A percentile compares a stretch with the other conserved stretches of the same genome.
Evolutionary conservation across 345 rosid species (phyloP).

Genomic region (Citrus mangshanensis): DNA sequence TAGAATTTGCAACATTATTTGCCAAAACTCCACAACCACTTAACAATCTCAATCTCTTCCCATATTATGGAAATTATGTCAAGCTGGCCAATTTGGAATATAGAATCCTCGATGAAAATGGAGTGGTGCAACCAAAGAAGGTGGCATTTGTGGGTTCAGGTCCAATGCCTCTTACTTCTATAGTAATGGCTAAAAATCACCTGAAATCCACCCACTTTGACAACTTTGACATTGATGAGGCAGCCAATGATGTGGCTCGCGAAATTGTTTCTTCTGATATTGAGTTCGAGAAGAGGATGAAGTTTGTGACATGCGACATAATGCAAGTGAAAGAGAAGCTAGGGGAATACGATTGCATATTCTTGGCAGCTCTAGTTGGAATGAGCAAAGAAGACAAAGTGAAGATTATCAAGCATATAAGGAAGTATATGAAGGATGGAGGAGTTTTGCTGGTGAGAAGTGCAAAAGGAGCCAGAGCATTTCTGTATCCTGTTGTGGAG

Average conservation of each 20-base stretch:
- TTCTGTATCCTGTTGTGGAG: constrained; percentile 37
- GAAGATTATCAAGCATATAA: constrained; percentile 26
- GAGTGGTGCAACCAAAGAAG: constrained; percentile 27
- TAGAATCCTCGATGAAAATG: constrained; percentile 26
- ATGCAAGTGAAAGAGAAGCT: constrained; percentile 33
- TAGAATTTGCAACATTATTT: constrained; percentile 35
- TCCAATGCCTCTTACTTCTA: constrained; percentile 45
- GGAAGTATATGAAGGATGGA: constrained; percentile 34
- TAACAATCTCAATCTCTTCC: constrained; percentile 28
- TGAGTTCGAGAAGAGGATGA: constrained; percentile 35
- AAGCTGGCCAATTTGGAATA: constrained; percentile 30
- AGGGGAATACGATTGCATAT: constrained; percentile 33
- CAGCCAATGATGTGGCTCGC: constrained; percentile 32
- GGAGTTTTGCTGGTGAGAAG: constrained; percentile 36
- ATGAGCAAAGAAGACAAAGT: constrained; percentile 30
- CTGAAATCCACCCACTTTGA: constrained; percentile 32
- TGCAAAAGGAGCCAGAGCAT: constrained; percentile 41
- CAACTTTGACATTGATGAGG: constrained; percentile 33
- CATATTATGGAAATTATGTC: constrained; percentile 35
- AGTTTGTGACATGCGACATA: constrained; percentile 25
- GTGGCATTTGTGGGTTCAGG: constrained; percentile 46
- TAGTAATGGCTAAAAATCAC: constrained; percentile 36
- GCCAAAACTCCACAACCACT: constrained; percentile 25
- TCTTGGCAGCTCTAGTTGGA: constrained; percentile 48
- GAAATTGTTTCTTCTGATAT: constrained; percentile 24